These are phyloP conservation scores for Candida pseudocylindracea DNA, from an alignment of 1,139 yeast species.

Conservation along the genomic window DNA sequence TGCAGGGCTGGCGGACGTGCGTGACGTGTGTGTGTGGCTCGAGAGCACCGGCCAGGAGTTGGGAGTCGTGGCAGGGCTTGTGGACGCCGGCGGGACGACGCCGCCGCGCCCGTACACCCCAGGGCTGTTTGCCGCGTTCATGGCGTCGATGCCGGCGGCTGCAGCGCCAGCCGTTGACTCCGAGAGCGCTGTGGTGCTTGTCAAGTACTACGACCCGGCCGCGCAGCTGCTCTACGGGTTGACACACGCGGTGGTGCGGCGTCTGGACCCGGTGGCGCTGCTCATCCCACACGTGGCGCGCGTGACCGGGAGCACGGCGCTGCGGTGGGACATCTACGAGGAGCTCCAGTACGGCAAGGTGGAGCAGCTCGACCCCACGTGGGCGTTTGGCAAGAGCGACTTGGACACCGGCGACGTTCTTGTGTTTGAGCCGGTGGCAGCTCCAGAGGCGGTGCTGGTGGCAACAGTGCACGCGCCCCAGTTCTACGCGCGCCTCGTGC, in stretches of 20 bases:
- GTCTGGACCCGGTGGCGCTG: constrained; percentile 20
- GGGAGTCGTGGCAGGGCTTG: constrained; percentile 24
- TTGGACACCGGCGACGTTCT: constrained; percentile 64
- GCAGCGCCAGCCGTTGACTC: constrained; percentile 8
- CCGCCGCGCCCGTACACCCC: no score
- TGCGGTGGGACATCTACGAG: constrained; percentile 35
- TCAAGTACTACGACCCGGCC: constrained; percentile 47
- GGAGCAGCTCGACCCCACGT: constrained; percentile 19
- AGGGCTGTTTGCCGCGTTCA: constrained; percentile 11
- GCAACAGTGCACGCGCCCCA: background rate
- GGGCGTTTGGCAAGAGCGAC: constrained; percentile 40
- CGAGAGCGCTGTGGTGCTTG: constrained; percentile 24
- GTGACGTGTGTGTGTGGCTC: constrained; percentile 7
- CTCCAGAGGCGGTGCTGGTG: no score
- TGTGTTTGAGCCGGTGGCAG: constrained; percentile 29
- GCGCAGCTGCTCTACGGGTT: constrained; percentile 36
- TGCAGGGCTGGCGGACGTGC: constrained; percentile 16
- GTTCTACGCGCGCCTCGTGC: constrained; percentile 40
- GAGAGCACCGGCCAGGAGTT: constrained; percentile 7
- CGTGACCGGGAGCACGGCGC: constrained; percentile 8
- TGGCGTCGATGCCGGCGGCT: constrained; percentile 1
- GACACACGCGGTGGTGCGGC: constrained; percentile 35
- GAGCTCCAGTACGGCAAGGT: constrained; percentile 49
- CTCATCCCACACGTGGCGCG: constrained; percentile 14
- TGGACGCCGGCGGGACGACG: constrained; percentile 14